Evolutionary conservation across 176 grass and related monocot species (phyloP).

Genomic region (Chrysopogon serrulatus): DNA sequence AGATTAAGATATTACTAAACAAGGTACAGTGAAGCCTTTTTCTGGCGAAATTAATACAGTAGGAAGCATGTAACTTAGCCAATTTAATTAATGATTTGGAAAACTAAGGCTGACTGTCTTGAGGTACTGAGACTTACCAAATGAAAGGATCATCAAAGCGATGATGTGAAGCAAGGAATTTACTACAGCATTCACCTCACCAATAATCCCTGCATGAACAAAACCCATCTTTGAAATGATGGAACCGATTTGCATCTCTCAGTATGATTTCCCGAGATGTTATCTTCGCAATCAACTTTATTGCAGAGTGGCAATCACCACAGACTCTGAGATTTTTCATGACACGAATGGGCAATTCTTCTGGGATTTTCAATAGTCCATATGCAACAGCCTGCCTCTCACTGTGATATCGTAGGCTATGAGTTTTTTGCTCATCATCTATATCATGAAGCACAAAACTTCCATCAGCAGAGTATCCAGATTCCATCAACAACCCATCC

Average conservation of each 20-base stretch:
- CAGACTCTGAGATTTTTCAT: slow-evolving; percentile 89
- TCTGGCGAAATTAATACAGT: background rate
- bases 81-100: background rate
- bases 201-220: slow-evolving; percentile 85
- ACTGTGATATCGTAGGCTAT: slow-evolving; percentile 74
- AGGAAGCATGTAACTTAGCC: background rate
- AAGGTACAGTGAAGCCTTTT: background rate
- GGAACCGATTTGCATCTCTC: slow-evolving; percentile 81
- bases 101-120: background rate
- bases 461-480: slow-evolving; percentile 72
- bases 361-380: slow-evolving; percentile 70
- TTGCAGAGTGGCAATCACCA: slow-evolving; percentile 76
- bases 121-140: slow-evolving; percentile 8
- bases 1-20: slow-evolving; percentile 16
- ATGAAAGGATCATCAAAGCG: slow-evolving; percentile 7
- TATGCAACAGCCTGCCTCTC: slow-evolving; percentile 87
- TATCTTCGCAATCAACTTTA: slow-evolving; percentile 69
- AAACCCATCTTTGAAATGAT: slow-evolving; percentile 70
- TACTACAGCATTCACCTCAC: slow-evolving; percentile 39
- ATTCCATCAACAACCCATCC: slow-evolving; percentile 65
- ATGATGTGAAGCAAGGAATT: slow-evolving; percentile 11
- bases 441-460: slow-evolving; percentile 81
- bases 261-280: slow-evolving; percentile 62
- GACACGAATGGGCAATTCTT: slow-evolving; percentile 62
- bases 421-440: slow-evolving; percentile 66